A percentile compares a stretch with the other conserved stretches of the same genome.
phyloP scores from a whole-genome alignment of 139 green algal genomes.

The Chloropicon primus region DNA sequence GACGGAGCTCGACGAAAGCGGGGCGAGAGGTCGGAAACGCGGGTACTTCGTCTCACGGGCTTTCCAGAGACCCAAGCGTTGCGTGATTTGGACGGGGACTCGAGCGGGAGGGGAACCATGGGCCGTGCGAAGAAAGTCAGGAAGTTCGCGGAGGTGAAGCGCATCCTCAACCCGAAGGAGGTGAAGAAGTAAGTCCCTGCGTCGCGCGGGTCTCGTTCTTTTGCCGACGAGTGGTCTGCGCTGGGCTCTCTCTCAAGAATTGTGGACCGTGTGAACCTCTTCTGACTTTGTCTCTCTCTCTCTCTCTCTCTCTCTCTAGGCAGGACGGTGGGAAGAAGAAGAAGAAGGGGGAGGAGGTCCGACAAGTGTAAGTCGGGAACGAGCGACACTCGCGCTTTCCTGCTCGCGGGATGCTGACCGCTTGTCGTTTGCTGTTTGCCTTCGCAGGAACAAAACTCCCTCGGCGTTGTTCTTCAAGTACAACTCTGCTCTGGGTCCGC shows the following conservation, averaged over 20 bases:
- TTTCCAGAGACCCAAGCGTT: too few species aligned
- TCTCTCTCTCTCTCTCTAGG: too few species aligned
- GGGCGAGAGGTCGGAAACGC: too few species aligned
- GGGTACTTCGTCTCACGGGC: too few species aligned
- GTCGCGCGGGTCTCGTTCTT: too few species aligned
- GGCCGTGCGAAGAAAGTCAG: conserved; percentile 88
- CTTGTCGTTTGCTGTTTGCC: conserved; percentile 2
- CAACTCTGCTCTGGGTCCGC: conserved; percentile 92
- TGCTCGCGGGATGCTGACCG: conserved; percentile 1
- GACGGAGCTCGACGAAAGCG: too few species aligned
- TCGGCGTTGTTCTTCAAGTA: conserved; percentile 93
- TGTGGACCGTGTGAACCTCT: too few species aligned
- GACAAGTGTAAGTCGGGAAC: conserved; percentile 37
- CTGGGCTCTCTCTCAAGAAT: too few species aligned
- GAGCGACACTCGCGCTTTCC: background rate
- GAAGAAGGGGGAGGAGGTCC: conserved; percentile 31
- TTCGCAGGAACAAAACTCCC: conserved; percentile 49
- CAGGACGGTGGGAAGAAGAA: conserved; percentile 33
- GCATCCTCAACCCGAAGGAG: conserved; percentile 83
- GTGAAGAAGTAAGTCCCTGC: conserved; percentile 42
- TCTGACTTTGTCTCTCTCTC: too few species aligned
- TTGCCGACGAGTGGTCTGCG: too few species aligned
- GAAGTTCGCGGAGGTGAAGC: conserved; percentile 93
- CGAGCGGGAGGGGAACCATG: too few species aligned
- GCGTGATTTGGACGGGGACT: too few species aligned